These are phyloP conservation scores for Licmophora abbreviata DNA, from an alignment of 108 stramenopile species.

Conservation along the genomic window DNA sequence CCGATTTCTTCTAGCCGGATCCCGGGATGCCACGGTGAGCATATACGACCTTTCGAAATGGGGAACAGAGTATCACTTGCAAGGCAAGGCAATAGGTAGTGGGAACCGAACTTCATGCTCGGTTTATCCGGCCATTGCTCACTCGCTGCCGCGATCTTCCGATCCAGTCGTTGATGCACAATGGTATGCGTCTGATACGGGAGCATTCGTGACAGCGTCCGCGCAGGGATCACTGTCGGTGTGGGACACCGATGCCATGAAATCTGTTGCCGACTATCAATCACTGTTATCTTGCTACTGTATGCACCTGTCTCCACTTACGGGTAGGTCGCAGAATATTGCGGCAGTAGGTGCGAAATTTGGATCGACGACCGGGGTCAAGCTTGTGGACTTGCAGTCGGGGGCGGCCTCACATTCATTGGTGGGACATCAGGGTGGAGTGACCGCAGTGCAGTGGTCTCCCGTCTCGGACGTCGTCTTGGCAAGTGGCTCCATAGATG, in stretches of 20 bases:
- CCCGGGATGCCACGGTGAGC: conserved; percentile 44
- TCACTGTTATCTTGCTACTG: conserved; percentile 1
- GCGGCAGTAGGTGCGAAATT: neutral
- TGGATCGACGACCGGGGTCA: conserved; percentile 8
- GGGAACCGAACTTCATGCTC: conserved; percentile 2
- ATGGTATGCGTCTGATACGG: conserved; percentile 74
- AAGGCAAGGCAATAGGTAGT: conserved; percentile 2
- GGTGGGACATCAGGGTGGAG: conserved; percentile 39
- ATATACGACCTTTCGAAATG: conserved; percentile 61
- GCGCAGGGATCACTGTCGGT: conserved; percentile 47
- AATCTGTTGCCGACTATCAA: conserved; percentile 19
- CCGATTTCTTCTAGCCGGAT: conserved; percentile 64
- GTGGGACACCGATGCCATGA: conserved; percentile 62
- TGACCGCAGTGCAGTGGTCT: conserved; percentile 58
- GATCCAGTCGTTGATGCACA: conserved; percentile 35
- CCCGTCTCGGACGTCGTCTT: conserved; percentile 40
- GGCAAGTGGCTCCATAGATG: conserved; percentile 58
- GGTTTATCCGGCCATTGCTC: conserved; percentile 35
- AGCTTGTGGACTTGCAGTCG: conserved; percentile 57
- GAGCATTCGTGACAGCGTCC: conserved; percentile 60
- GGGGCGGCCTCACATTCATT: conserved; percentile 65
- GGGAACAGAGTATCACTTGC: conserved; percentile 25
- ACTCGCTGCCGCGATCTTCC: conserved; percentile 17
- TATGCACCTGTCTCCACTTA: neutral
- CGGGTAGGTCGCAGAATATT: neutral